Base-by-base conservation (phyloP, 345 rosid genomes). In the Bretschneidera sinensis region DNA sequence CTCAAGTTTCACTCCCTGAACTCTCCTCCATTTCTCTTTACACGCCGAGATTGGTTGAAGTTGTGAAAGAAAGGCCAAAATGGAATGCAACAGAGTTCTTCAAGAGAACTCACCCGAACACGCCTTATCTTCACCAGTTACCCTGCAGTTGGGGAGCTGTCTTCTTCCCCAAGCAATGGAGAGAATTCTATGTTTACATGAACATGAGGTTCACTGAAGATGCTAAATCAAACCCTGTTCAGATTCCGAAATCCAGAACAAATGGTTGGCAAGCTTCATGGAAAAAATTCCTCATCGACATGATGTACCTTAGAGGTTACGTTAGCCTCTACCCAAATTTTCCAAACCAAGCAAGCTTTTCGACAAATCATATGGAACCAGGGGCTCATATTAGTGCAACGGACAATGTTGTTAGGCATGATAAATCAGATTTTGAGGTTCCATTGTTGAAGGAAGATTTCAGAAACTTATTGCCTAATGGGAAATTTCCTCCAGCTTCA, bases 251-350 rank as follows among this genome's bases (percentile, higher is more conserved):
- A 57, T 94, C 99, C 0, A 76, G 99, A 59, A 94, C 99, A 24
- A 94, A 94, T 55, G 99, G 99, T 20, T 94, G 99, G 99, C 99
- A 94, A 76, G 97, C 99, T 24, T 94, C 99, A 0, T 94, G 99
- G 99, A 94, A 94, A 76, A 94, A 94, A 43, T 94, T 94, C 74
- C 79, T 94, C 24, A 88, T 94, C 19, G 99, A 94, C 76, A 81
- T 94, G 96, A 94, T 94, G 99, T 94, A 94, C 66, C 84, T 94
- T 8, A 72, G 99, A 68, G 99, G 99, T 11, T 94, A 94, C 22
- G 99, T 94, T 0, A 90, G 89, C 67, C 86, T 94, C 6, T 94
- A 90, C 59, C 99, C 99, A 0, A 94, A 94, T 64, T 94, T 94
- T 74, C 99, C 99, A 0, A 78, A 66, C 75, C 99, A 94, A 71